Evolutionary conservation across 257 asterid species (phyloP).

Genomic region (Solanum bulbocastanum): DNA sequence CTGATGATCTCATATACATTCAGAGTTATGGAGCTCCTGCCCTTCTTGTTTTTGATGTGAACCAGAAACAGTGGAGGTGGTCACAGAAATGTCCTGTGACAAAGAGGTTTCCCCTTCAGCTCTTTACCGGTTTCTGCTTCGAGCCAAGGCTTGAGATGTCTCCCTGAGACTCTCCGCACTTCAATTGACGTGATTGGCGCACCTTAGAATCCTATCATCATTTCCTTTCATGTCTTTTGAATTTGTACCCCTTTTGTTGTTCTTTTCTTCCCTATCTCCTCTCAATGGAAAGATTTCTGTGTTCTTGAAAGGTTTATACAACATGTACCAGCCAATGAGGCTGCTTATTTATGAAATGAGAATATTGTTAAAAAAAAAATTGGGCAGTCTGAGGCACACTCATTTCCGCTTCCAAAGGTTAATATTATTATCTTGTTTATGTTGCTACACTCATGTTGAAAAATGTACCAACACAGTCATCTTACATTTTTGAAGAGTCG

Average conservation of each 20-base stretch:
- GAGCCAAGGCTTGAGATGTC: slow-evolving; percentile 72
- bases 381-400: not conserved
- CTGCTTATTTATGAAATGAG: slow-evolving; percentile 11
- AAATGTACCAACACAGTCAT: not conserved
- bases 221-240: slow-evolving; percentile 27
- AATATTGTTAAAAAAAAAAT: slow-evolving; percentile 2
- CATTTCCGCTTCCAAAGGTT: not conserved
- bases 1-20: slow-evolving; percentile 67
- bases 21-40: slow-evolving; percentile 88
- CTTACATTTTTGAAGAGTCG: not conserved
- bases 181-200: not conserved
- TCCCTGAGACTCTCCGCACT: slow-evolving; percentile 30
- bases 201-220: not conserved
- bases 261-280: not conserved
- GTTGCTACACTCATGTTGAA: not conserved
- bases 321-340: slow-evolving; percentile 16
- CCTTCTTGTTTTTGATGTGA: slow-evolving; percentile 60
- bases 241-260: not conserved
- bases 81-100: slow-evolving; percentile 83
- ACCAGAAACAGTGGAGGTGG: slow-evolving; percentile 81
- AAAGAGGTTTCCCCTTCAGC: slow-evolving; percentile 89
- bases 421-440: not conserved
- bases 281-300: slow-evolving; percentile 4
- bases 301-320: slow-evolving; percentile 21
- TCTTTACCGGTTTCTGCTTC: slow-evolving; percentile 87